These are phyloP conservation scores for Magnusiomyces ingens DNA, from an alignment of 1,139 yeast genomes.

Conservation along the genomic window DNA sequence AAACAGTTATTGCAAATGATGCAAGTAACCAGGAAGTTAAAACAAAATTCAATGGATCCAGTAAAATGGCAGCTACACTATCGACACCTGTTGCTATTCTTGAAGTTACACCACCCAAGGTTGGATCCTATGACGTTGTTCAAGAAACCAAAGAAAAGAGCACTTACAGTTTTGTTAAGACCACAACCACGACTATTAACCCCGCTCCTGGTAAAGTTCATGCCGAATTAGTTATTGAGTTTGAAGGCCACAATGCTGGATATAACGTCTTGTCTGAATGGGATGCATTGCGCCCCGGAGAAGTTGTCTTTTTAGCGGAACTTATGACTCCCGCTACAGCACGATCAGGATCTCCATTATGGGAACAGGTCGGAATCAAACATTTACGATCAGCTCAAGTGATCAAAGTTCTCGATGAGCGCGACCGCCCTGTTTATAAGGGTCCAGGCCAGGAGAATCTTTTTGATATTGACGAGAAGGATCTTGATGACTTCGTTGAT, in stretches of 20 bases:
- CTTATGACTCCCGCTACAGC: slow-evolving; percentile 16
- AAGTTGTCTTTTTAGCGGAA: slow-evolving; percentile 27
- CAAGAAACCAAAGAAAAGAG: background rate
- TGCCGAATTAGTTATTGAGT: slow-evolving; percentile 12
- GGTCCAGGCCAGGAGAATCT: background rate
- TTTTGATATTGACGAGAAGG: background rate
- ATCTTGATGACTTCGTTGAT: slow-evolving; percentile 3
- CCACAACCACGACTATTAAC: background rate
- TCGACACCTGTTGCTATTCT: slow-evolving; percentile 21
- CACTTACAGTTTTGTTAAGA: background rate
- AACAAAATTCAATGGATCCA: slow-evolving; percentile 23
- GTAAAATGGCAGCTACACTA: slow-evolving; percentile 31
- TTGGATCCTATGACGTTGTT: slow-evolving; percentile 10
- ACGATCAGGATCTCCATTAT: slow-evolving; percentile 10
- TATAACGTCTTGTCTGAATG: slow-evolving; percentile 29
- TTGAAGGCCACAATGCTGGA: slow-evolving; percentile 19
- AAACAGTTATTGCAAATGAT: slow-evolving; percentile 5
- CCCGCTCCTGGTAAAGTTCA: slow-evolving; percentile 9
- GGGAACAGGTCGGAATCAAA: slow-evolving; percentile 21
- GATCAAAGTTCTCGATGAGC: slow-evolving; percentile 21
- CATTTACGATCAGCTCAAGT: slow-evolving; percentile 26
- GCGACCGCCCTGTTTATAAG: slow-evolving; percentile 14
- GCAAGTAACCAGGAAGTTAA: slow-evolving; percentile 12
- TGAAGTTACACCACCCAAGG: slow-evolving; percentile 26
- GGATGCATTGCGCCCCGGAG: slow-evolving; percentile 30